Conservation (phyloP, 2,329 filamentous ascomycete genomes). For the Lachnellula hyalina region DNA sequence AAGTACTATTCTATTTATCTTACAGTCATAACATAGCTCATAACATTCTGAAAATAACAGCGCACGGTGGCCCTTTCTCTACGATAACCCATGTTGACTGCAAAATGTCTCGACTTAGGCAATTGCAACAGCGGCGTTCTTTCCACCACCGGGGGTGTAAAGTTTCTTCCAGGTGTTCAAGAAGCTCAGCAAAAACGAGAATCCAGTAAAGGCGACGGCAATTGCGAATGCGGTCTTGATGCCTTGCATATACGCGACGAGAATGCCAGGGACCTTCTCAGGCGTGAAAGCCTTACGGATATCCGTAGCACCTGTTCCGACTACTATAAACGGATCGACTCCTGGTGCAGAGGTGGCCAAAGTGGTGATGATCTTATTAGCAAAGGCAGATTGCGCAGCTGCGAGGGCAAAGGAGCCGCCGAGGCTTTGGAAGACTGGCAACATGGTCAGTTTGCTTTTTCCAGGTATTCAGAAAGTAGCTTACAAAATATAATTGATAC, state of each 20-base stretch:
- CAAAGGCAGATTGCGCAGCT: conserved; percentile 41
- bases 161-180: too few relatives aligned
- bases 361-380: conserved; percentile 37
- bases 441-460: too few relatives aligned
- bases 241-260: conserved; percentile 55
- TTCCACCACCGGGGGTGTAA: too few relatives aligned
- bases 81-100: too few relatives aligned
- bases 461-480: too few relatives aligned
- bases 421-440: conserved; percentile 42
- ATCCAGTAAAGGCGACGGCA: not conserved
- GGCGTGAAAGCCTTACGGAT: conserved; percentile 45
- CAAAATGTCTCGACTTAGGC: too few relatives aligned
- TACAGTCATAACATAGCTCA: too few relatives aligned
- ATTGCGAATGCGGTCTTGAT: conserved; percentile 58
- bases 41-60: too few relatives aligned
- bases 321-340: conserved; percentile 34
- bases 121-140: too few relatives aligned
- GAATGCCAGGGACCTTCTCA: conserved; percentile 44
- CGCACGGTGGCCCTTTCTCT: too few relatives aligned
- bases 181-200: too few relatives aligned
- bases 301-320: conserved; percentile 46
- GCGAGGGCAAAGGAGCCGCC: conserved; percentile 45
- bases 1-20: too few relatives aligned
- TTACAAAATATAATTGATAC: conserved; percentile 2
- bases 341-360: conserved; percentile 32